Conservation (phyloP, 345 rosid species). For the Rhizophora apiculata region DNA sequence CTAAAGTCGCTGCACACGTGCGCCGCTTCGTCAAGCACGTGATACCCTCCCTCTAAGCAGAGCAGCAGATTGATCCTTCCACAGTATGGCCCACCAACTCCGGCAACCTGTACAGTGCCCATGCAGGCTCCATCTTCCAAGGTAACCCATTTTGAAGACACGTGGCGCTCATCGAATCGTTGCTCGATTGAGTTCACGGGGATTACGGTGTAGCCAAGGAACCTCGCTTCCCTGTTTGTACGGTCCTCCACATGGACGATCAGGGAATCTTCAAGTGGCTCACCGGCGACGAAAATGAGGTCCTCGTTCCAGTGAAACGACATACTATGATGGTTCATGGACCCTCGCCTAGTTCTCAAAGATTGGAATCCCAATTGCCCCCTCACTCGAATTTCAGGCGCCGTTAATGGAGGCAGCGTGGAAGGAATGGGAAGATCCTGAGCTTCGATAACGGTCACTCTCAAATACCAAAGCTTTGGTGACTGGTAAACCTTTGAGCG, state of each 20-base stretch:
- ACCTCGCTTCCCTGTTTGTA: slow-evolving; percentile 49
- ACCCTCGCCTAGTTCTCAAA: slow-evolving; percentile 68
- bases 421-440: slow-evolving; percentile 78
- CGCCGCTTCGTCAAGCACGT: slow-evolving; percentile 97
- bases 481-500: slow-evolving; percentile 95
- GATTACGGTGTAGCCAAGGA: slow-evolving; percentile 55
- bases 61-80: slow-evolving; percentile 73
- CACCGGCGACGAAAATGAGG: slow-evolving; percentile 81
- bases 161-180: slow-evolving; percentile 70
- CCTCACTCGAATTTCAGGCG: slow-evolving; percentile 78
- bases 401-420: slow-evolving; percentile 77
- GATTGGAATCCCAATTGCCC: slow-evolving; percentile 84
- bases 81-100: slow-evolving; percentile 36
- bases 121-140: slow-evolving; percentile 42
- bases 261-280: slow-evolving; percentile 78
- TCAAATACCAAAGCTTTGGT: slow-evolving; percentile 89
- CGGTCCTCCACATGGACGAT: slow-evolving; percentile 72
- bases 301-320: slow-evolving; percentile 92
- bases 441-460: slow-evolving; percentile 80
- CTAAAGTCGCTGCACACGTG: slow-evolving; percentile 97
- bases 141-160: slow-evolving; percentile 65
- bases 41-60: slow-evolving; percentile 96
- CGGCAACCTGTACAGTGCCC: slow-evolving; percentile 16
- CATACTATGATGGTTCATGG: slow-evolving; percentile 62
- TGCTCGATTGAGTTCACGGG: slow-evolving; percentile 77